These are phyloP conservation scores for Trichocomaceae sp. DNA, from an alignment of 2,329 filamentous ascomycete species.

Conservation along the genomic window DNA sequence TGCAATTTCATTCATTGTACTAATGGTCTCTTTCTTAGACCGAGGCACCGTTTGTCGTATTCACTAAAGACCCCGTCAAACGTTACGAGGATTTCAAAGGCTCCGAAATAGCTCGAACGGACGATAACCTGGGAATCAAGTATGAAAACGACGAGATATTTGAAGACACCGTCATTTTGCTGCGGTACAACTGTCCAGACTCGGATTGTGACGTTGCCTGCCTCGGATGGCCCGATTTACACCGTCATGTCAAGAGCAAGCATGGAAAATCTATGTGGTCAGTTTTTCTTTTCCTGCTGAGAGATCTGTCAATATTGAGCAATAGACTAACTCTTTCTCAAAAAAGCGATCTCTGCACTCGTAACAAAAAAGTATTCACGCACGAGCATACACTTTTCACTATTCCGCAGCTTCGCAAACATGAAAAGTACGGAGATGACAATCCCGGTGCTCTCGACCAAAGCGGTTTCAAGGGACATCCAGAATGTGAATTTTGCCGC, in stretches of 20 bases:
- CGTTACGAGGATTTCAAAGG: conserved; percentile 75
- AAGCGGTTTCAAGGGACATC: conserved; percentile 93
- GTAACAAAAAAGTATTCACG: conserved; percentile 97
- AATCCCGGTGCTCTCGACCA: conserved; percentile 83
- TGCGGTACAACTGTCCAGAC: conserved; percentile 94
- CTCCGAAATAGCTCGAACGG: conserved; percentile 66
- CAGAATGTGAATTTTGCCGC: conserved; percentile 86
- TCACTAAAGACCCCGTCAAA: conserved; percentile 78
- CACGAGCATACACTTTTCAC: conserved; percentile 95
- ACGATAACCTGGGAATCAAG: conserved; percentile 82
- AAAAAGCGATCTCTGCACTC: conserved; percentile 69
- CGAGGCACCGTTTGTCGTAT: conserved; percentile 65
- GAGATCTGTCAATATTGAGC: not conserved
- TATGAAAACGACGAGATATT: conserved; percentile 86
- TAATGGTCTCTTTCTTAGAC: conserved; percentile 26
- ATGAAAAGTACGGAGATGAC: conserved; percentile 88
- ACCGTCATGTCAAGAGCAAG: conserved; percentile 70
- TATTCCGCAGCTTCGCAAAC: conserved; percentile 68
- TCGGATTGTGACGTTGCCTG: conserved; percentile 76
- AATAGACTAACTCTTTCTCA: not conserved
- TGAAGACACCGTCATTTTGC: conserved; percentile 77
- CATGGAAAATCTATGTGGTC: conserved; percentile 83
- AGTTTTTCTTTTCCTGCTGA: conserved; percentile 22
- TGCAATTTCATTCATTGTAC: not conserved
- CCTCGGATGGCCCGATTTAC: conserved; percentile 69